Evolutionary conservation across 257 asterid species (phyloP), one percentile per base, ranked within the genome.

Genomic region (Leptodermis oblonga): DNA sequence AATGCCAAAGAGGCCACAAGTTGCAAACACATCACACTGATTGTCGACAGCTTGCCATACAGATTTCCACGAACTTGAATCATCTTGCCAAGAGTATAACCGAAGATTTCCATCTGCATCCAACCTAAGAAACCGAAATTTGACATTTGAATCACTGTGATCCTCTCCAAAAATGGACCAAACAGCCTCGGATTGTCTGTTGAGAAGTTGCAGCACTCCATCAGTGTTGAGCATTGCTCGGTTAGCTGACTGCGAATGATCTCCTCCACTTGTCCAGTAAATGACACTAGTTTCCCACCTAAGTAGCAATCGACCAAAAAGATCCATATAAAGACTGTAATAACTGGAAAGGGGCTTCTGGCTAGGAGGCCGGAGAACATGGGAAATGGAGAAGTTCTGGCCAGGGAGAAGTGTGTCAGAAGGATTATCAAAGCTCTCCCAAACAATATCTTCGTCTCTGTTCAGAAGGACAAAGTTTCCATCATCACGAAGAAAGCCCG

Each of bases 51-150:
- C 84, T 72, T 82, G 84, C 86, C 86, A 82, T 58, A 73, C 80
- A 41, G 72, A 63, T 46, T 74, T 79, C 86, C 86, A 82, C 23
- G 86, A 70, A 3, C 34, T 74, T 13, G 86, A 74, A 73, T 64
- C 81, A 63, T 74, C 73, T 51, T 63, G 51, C 86, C 86, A 82
- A 6, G 86, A 82, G 70, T 79, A 82, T 34, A 82, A 33, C 73
- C 86, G 75, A 53, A 82, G 86, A 65, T 82, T 82, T 34, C 86
- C 86, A 68, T 82, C 84, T 64, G 70, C 53, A 79, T 82, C 86
- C 68, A 82, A 72, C 77, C 86, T 73, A 41, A 82, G 80, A 70
- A 82, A 82, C 62, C 84, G 79, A 37, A 76, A 82, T n/a, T 67
- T 73, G 34, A 79, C 77, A 28, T 71, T 69, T 4, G 76, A 65